Evolutionary conservation across 495 filamentous ascomycete genomes (phyloP), one percentile per base, ranked within the genome.

Genomic region (Penicillium bialowiezense): DNA sequence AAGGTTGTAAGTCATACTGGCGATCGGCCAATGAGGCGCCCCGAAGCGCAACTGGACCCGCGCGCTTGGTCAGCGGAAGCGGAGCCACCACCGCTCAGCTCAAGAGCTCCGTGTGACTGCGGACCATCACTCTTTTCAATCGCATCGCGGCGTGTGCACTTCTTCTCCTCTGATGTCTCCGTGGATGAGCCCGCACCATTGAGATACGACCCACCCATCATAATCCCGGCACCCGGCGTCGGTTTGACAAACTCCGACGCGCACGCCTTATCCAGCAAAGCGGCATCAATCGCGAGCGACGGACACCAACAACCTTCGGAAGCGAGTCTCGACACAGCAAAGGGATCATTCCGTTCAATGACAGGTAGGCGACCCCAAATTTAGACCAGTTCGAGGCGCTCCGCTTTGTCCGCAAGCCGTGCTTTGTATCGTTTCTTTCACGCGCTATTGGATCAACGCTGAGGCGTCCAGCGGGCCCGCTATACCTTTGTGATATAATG

Each of bases 41-140:
- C n/a, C n/a, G n/a, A 48, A 39, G 44, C n/a, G n/a, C n/a, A 24
- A 15, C 20, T 24, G 33, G 45, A 20, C n/a, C 17, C 9, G 5
- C 7, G 24, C 45, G 35, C 26, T 39, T 39, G 28, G 35, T 48
- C 45, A 48, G 45, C 45, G 45, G 45, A 38, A 46, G 44, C 44
- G 35, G 35, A 48, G 45, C 28, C 26, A 31, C 44, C 38, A 8
- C 45, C 45, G 33, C 33, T 43, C 15, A 19, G 41, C 44, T 33
- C 18, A 5, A 33, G 35, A 46, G 45, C 45, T 48, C 35, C 24
- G n/a, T n/a, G 44, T 35, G 34, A 39, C 6, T 17, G 17, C 19
- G 35, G 24, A 40, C 17, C n/a, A 32, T 40, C 36, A 32, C 15
- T 34, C 15, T 37, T 24, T 29, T 40, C 35, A 40, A 32, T 32